Evolutionary conservation across 345 rosid species (phyloP).

Genomic region (Arabis hirsuta): DNA sequence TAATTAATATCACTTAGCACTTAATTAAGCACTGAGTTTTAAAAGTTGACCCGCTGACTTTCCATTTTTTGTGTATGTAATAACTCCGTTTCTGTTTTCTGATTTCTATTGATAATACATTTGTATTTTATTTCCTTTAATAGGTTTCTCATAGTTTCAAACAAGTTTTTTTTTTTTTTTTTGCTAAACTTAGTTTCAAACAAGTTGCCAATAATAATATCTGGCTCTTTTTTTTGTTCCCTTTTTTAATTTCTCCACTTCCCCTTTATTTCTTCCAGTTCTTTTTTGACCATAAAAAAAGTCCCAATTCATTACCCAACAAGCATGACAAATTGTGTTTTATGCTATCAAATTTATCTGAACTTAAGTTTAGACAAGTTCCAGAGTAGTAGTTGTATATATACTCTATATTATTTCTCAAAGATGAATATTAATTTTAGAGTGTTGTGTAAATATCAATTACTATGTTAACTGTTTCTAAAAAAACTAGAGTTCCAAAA

Average conservation of each 20-base stretch:
- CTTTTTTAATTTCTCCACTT: constrained; percentile 23
- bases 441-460: no score
- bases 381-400: no score
- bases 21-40: constrained; percentile 40
- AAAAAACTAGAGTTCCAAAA: not conserved
- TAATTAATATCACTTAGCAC: constrained; percentile 33
- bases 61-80: constrained; percentile 18
- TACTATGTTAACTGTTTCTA: no score
- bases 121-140: constrained; percentile 18
- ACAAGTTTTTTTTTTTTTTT: no score
- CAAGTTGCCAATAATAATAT: constrained; percentile 39
- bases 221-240: not conserved
- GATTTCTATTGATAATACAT: not conserved
- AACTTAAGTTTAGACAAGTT: not conserved
- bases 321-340: not conserved
- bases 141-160: constrained; percentile 26
- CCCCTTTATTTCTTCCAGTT: constrained; percentile 8
- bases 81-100: constrained; percentile 30
- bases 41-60: constrained; percentile 47
- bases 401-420: no score
- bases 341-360: not conserved
- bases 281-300: constrained; percentile 30
- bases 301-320: constrained; percentile 28
- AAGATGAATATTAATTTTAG: no score
- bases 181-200: constrained; percentile 6